Percentiles rank a stretch among this genome's conserved stretches.
phyloP scores from a whole-genome alignment of 345 rosid species.

The Lumnitzera littorea region DNA sequence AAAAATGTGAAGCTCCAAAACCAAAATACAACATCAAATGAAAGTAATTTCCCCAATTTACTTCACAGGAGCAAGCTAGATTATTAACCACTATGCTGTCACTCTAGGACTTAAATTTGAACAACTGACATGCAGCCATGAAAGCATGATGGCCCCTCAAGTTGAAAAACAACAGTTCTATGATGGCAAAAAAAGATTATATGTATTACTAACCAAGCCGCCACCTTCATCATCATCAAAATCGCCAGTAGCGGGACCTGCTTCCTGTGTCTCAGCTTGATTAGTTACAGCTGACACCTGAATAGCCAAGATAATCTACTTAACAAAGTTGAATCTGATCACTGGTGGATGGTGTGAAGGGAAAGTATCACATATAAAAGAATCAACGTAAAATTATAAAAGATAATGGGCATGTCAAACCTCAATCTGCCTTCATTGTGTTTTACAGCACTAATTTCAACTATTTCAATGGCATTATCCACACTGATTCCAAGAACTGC shows the following conservation, averaged over 20 bases:
- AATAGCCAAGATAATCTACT: conserved; percentile 4
- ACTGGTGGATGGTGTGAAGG: neutral
- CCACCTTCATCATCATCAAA: conserved; percentile 96
- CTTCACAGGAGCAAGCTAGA: too few relatives aligned
- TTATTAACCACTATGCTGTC: too few relatives aligned
- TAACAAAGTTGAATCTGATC: conserved; percentile 1
- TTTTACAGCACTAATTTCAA: too few relatives aligned
- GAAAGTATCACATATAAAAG: neutral
- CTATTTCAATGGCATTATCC: too few relatives aligned
- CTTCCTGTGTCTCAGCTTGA: conserved; percentile 61
- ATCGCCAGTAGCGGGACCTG: conserved; percentile 62
- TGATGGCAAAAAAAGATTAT: neutral
- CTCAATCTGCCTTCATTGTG: too few relatives aligned
- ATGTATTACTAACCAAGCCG: conserved; percentile 69
- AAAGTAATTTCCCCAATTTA: too few relatives aligned
- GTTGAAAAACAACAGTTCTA: neutral
- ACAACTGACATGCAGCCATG: neutral
- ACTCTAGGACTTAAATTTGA: too few relatives aligned
- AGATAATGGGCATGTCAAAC: neutral
- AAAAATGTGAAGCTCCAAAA: too few relatives aligned
- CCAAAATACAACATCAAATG: too few relatives aligned
- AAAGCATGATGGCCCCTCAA: neutral
- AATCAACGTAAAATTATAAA: neutral
- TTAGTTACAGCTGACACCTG: conserved; percentile 95
- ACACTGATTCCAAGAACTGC: too few relatives aligned